Conservation (phyloP, 139 green algal species). For the Tetratostichococcus sp. region DNA sequence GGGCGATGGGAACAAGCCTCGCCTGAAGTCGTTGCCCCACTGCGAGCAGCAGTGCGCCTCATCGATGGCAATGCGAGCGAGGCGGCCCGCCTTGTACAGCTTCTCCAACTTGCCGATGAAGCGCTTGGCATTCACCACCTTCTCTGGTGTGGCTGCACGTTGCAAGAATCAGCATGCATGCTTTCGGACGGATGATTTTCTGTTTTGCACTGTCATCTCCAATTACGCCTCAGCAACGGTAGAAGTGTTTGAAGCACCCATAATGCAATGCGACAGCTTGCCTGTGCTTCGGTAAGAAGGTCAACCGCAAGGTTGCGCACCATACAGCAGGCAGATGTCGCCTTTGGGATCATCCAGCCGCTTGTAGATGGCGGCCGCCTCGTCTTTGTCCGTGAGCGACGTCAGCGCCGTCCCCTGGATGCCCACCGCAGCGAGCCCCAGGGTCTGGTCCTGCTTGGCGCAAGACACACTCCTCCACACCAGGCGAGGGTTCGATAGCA, state of each 20-base stretch:
- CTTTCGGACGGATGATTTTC: no score
- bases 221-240: not conserved
- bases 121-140: slow-evolving; percentile 35
- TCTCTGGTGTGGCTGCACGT: slow-evolving; percentile 37
- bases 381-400: slow-evolving; percentile 57
- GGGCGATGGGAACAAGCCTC: no score
- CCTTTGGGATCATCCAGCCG: slow-evolving; percentile 17
- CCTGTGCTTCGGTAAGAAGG: no score
- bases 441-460: slow-evolving; percentile 20
- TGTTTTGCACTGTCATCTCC: no score
- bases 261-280: no score
- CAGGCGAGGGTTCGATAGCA: not conserved
- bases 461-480: slow-evolving; percentile 8
- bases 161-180: not conserved
- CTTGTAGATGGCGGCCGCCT: slow-evolving; percentile 26
- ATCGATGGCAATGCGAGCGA: slow-evolving; percentile 80
- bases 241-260: no score
- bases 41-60: slow-evolving; percentile 90
- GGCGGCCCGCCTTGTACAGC: slow-evolving; percentile 45
- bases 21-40: slow-evolving; percentile 41
- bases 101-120: slow-evolving; percentile 52
- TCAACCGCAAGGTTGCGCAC: not conserved
- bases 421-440: slow-evolving; percentile 26
- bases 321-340: slow-evolving; percentile 31
- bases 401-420: slow-evolving; percentile 44